Base-by-base conservation (phyloP, 2,329 filamentous ascomycete species). In the Claviceps arundinis region DNA sequence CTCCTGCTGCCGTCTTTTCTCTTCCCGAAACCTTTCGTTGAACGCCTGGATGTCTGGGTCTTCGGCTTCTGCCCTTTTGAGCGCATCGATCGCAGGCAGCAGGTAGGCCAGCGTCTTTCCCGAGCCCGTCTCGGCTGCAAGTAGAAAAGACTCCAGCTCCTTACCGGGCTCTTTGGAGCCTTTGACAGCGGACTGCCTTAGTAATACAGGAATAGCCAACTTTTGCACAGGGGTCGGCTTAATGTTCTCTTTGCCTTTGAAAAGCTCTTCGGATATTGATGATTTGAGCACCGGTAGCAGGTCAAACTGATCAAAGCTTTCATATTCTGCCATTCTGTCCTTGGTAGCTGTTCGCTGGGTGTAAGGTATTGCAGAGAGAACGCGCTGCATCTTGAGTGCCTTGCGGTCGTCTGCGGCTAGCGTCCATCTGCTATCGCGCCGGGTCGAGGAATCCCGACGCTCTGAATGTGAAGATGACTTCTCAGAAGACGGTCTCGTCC, bases 81-180 rank as follows among this genome's bases (percentile, higher is more conserved):
- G 68, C 8, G 87, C 86, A 68, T 98, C 82, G 50, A 98, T 74
- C 16, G 84, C 77, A 0, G 93, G 94, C 5, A 96, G 69, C 5
- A 97, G 73, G 64, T 98, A 98, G 8, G 93, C 89, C 56, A 98
- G 73, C 1, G 93, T 98, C 73, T 98, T 98, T 55, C 93, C 93
- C 0, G 93, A 97, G 13, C 93, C 93, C 0, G 93, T 98, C 73
- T 98, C 93, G 11, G 93, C 93, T 4, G 93, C 93, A 48, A 98
- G 75, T 13, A 98, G 75, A 63, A 88, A 96, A 1, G 68, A 68
- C 42, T 60, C 55, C 49, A 57, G 55, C 69, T 73, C 77, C 54
- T 70, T 68, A 58, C 62, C 75, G 52, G 60, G 52, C 2, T 49
- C 55, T 50, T 63, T 65, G n/a, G 54, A 48, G 45, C 60, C 56